Evolutionary conservation across 1,284 basidiomycete genomes (phyloP), one percentile per base, ranked within the genome.

Genomic region (Fomitopsis pinicola): DNA sequence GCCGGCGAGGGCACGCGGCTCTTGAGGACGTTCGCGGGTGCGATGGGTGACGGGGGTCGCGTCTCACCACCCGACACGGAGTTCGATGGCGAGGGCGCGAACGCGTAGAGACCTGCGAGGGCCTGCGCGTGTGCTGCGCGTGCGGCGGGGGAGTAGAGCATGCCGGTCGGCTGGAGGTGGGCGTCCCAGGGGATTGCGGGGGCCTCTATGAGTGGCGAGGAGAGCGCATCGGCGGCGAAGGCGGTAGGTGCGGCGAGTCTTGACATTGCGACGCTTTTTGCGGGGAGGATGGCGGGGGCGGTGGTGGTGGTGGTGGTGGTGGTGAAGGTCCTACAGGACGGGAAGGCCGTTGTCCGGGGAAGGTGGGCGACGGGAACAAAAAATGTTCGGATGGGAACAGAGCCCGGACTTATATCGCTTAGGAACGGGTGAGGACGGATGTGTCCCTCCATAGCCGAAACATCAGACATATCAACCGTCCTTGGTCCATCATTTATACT

Each of bases 241-340:
- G 87, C 77, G 66, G 82, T 79, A 65, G 84, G 82, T 78, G 85
- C 82, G 71, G 77, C 73, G 63, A 82, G 75, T 59, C 71, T 72
- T 59, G 75, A 71, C 67, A 78, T 72, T 58, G 55, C 38, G 63
- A 53, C 28, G 33, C 54, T 62, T 53, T 56, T 58, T 44, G 38
- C 56, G 42, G 64, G 59, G 55, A 61, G 42, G 60, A 42, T 55
- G 61, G 62, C 9, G 38, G 38, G 42, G 60, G 42, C 57, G 61
- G 62, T 40, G 38, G 38, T 55, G 60, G 59, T n/a, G 38, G 38
- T 55, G 60, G 59, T n/a, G 60, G 14, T 59, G 46, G 57, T 50
- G 62, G 61, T 60, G 65, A 38, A 42, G 60, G 33, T 28, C 57
- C 33, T 59, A 60, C 45, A 56, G 56, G 53, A 42, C 45, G 60